These are phyloP conservation scores for Phytopythium delawarense DNA, from an alignment of 352 stramenopile species.

Conservation along the genomic window DNA sequence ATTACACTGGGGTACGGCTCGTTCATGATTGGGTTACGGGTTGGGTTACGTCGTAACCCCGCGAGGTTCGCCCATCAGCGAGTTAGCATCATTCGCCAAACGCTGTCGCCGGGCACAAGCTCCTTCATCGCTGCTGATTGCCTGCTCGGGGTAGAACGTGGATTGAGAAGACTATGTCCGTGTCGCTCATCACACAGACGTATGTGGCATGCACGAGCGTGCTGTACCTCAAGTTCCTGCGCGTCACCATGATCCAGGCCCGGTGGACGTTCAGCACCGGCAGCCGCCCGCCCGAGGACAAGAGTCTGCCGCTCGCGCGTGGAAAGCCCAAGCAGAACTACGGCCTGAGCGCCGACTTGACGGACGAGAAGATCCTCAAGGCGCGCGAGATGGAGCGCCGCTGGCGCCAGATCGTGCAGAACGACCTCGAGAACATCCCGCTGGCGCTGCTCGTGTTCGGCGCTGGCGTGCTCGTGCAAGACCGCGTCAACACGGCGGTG, in stretches of 20 bases:
- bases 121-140: not conserved
- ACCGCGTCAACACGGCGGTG: slow-evolving; percentile 21
- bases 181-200: slow-evolving; percentile 4
- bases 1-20: not conserved
- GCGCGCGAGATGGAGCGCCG: slow-evolving; percentile 32
- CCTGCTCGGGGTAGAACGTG: not conserved
- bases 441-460: slow-evolving; percentile 33
- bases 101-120: not conserved
- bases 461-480: slow-evolving; percentile 20
- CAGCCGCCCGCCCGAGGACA: slow-evolving; percentile 50
- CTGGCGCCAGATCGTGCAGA: slow-evolving; percentile 40
- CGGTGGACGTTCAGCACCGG: slow-evolving; percentile 46
- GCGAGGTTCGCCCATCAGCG: not conserved
- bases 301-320: slow-evolving; percentile 24
- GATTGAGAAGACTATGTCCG: not conserved
- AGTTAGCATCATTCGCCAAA: slow-evolving; percentile 1
- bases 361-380: slow-evolving; percentile 27
- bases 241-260: slow-evolving; percentile 41
- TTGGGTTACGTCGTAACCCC: not conserved
- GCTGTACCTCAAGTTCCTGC: slow-evolving; percentile 66
- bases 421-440: slow-evolving; percentile 46
- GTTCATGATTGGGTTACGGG: too few species aligned
- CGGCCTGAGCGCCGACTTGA: slow-evolving; percentile 21
- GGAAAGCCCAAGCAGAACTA: slow-evolving; percentile 31
- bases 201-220: slow-evolving; percentile 30